Base-by-base conservation (phyloP, 768 basidiomycete species). In the Pleurotus citrinopileatus region DNA sequence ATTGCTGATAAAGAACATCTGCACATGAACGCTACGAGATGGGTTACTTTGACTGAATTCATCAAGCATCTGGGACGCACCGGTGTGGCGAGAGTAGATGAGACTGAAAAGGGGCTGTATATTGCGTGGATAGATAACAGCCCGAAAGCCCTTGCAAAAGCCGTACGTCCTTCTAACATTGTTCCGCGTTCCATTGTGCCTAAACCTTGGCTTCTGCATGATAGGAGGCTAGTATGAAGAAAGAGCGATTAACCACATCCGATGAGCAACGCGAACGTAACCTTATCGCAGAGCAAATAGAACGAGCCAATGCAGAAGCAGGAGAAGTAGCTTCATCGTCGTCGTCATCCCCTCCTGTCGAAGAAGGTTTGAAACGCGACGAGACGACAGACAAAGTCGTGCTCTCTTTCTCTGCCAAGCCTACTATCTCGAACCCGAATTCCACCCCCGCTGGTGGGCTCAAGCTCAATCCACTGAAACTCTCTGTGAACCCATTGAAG, bases 91-190 rank as follows among this genome's bases (percentile, higher is more conserved):
- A 83, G 91, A 59, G 97, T 97, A 23, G 97, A 98, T 65, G 96
- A 98, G 73, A 98, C 94, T 42, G 97, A 98, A 73, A 97, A 99
- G 73, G 97, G 97, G 0, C 94, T 91, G 86, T 99, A 95, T 68
- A 79, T 99, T 57, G 84, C 88, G 29, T 99, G 97, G 97, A 91
- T 99, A 52, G 97, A 99, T 69, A 98, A 81, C 69, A 91, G 90
- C 54, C 97, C 97, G 12, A 91, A 94, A 63, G 94, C 97, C 1
- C 76, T 99, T 28, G 92, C 91, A 6, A 93, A 94, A 73, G 87
- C 88, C 70, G 89, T 89, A 59, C 61, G 80, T 71, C 38, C 34
- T 29, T 37, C 29, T 54, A 15, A 20, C n/a, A 19, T 25, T 29
- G 37, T 17, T 8, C 17, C 27, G 42, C 38, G 54, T 44, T 28